Percentiles rank a stretch among this genome's conserved stretches.
Evolutionary conservation across 495 filamentous ascomycete genomes (phyloP).

Genomic region (Hypoxylon crocopeplum): DNA sequence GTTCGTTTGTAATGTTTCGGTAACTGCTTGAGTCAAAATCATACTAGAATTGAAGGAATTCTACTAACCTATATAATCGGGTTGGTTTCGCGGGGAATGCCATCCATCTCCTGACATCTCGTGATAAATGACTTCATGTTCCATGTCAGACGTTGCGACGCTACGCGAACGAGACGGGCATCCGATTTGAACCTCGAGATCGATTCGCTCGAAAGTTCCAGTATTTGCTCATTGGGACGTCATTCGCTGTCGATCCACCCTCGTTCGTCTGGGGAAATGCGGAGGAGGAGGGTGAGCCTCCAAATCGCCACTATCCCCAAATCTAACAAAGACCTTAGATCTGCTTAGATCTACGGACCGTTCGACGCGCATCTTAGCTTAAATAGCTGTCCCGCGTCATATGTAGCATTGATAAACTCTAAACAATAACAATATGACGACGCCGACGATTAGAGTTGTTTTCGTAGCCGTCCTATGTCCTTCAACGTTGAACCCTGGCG

Average conservation of each 20-base stretch:
- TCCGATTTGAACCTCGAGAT: slow-evolving; percentile 20
- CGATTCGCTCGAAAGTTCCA: slow-evolving; percentile 32
- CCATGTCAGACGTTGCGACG: slow-evolving; percentile 24
- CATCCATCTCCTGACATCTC: slow-evolving; percentile 29
- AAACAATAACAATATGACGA: slow-evolving; percentile 12
- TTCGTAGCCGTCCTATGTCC: neutral
- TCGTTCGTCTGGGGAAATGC: slow-evolving; percentile 36
- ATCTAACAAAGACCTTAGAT: slow-evolving; percentile 11
- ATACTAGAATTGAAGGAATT: neutral
- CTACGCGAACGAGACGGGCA: slow-evolving; percentile 25
- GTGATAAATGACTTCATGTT: slow-evolving; percentile 33
- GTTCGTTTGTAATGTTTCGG: neutral
- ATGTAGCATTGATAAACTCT: slow-evolving; percentile 20
- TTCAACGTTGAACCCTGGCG: neutral
- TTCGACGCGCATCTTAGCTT: slow-evolving; percentile 11
- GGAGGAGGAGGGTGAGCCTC: slow-evolving; percentile 16
- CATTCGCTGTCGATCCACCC: slow-evolving; percentile 34
- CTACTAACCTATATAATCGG: slow-evolving; percentile 26
- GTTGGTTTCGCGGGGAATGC: neutral
- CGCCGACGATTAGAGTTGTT: slow-evolving; percentile 1
- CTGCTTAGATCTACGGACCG: slow-evolving; percentile 12
- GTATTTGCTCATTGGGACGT: slow-evolving; percentile 32
- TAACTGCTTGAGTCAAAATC: neutral
- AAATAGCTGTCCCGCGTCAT: slow-evolving; percentile 15
- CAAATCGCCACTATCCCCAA: slow-evolving; percentile 16